Evolutionary conservation across 163 green algal genomes (phyloP).

Genomic region (Volvox carteri): DNA sequence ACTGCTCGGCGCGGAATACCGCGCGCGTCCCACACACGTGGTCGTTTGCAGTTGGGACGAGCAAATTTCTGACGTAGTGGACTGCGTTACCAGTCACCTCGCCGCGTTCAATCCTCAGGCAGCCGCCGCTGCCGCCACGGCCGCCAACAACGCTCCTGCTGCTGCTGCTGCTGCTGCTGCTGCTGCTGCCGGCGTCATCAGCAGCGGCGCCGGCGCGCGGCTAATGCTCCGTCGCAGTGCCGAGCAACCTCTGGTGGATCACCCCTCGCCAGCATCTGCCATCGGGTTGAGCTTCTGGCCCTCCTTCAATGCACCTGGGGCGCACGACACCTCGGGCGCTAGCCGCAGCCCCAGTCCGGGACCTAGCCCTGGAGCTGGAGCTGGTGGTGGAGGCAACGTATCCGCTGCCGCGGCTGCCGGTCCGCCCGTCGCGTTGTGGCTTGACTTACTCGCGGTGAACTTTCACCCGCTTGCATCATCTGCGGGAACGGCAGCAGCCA

Average conservation of each 20-base stretch:
- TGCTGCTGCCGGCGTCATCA: background rate
- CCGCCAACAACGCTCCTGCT: background rate
- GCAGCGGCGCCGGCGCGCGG: background rate
- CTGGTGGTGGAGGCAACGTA: background rate
- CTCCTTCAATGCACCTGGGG: background rate
- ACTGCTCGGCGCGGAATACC: constrained; percentile 9
- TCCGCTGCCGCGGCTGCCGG: background rate
- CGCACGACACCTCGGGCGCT: background rate
- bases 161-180: background rate
- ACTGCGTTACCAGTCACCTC: background rate
- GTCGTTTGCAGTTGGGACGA: constrained; percentile 47
- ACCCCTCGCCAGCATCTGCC: background rate
- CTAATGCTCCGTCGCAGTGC: background rate
- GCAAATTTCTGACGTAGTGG: constrained; percentile 1
- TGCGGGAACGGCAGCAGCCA: background rate
- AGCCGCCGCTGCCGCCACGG: background rate
- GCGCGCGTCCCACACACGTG: constrained; percentile 26
- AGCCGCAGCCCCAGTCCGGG: background rate
- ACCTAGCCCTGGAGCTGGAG: background rate
- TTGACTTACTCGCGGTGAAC: constrained; percentile 41
- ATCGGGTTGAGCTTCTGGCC: background rate
- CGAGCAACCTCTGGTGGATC: background rate
- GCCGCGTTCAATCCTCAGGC: background rate
- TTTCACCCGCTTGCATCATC: background rate
- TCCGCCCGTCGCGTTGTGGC: constrained; percentile 2